Evolutionary conservation across 768 basidiomycete genomes (phyloP).

Genomic region (Boletus eberwhitei): DNA sequence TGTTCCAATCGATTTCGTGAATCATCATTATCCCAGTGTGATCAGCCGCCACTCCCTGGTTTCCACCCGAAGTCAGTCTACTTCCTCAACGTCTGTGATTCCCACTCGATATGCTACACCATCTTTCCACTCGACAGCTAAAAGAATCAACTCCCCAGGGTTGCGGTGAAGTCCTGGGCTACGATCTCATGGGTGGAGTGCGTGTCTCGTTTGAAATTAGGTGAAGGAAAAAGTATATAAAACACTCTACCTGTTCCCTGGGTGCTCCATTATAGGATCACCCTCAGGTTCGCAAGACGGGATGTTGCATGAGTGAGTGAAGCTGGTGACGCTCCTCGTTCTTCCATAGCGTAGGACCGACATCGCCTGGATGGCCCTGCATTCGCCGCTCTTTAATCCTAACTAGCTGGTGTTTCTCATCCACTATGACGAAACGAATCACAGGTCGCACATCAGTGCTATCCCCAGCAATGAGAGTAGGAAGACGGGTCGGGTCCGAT

Average conservation of each 20-base stretch:
- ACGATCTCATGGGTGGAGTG: no score
- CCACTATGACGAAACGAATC: conserved; percentile 7
- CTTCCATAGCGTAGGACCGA: background rate
- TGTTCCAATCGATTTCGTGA: background rate
- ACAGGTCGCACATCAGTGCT: background rate
- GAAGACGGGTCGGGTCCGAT: background rate
- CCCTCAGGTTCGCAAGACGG: background rate
- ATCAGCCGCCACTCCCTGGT: no score
- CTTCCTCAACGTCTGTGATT: no score
- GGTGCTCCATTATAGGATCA: background rate
- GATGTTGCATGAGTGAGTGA: background rate
- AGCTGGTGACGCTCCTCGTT: background rate
- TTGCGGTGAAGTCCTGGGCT: no score
- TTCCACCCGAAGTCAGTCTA: no score
- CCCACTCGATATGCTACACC: no score
- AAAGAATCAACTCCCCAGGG: no score
- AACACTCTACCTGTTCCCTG: background rate
- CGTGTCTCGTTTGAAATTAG: no score
- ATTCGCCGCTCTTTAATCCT: background rate
- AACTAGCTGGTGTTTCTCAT: background rate
- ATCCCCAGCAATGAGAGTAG: background rate
- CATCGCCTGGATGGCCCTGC: background rate
- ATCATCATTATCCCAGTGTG: no score
- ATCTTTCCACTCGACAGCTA: no score
- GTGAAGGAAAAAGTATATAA: background rate